A percentile compares a stretch with the other conserved stretches of the same genome.
These are phyloP conservation scores for Taphrina populina DNA, from an alignment of 1,139 yeast species.

Conservation along the genomic window DNA sequence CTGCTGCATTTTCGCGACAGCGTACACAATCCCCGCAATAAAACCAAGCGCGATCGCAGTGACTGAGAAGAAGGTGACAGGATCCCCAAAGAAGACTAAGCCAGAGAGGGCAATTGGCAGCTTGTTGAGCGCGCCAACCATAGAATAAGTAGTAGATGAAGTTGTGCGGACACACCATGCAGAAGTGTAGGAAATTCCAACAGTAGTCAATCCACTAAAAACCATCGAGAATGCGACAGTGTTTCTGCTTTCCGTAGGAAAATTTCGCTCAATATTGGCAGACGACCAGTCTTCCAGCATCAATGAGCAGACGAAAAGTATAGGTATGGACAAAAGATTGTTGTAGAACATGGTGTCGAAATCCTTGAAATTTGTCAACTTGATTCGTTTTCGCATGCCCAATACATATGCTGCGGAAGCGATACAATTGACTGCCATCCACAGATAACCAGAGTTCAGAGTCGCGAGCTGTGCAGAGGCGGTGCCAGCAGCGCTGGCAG, in stretches of 20 bases:
- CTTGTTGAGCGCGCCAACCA: slow-evolving; percentile 99
- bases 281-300: slow-evolving; percentile 90
- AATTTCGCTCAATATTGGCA: slow-evolving; percentile 68
- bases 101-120: slow-evolving; percentile 96
- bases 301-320: slow-evolving; percentile 70
- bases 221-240: slow-evolving; percentile 78
- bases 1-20: slow-evolving; percentile 51
- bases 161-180: slow-evolving; percentile 99
- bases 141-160: slow-evolving; percentile 94
- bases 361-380: slow-evolving; percentile 94
- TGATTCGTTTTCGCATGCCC: slow-evolving; percentile 94
- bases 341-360: slow-evolving; percentile 98
- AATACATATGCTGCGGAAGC: slow-evolving; percentile 91
- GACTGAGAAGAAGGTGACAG: slow-evolving; percentile 88
- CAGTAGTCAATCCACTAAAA: slow-evolving; percentile 88
- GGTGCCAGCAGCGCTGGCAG: slow-evolving; percentile 41
- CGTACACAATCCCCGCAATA: slow-evolving; percentile 89
- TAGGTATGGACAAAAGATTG: slow-evolving; percentile 87
- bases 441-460: slow-evolving; percentile 80
- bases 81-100: slow-evolving; percentile 87
- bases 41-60: slow-evolving; percentile 89
- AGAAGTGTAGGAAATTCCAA: slow-evolving; percentile 95
- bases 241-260: slow-evolving; percentile 68
- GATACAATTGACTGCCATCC: slow-evolving; percentile 95
- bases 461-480: slow-evolving; percentile 44